Evolutionary conservation across 2,329 filamentous ascomycete species (phyloP).

Genomic region (Fusarium oligoseptatum): DNA sequence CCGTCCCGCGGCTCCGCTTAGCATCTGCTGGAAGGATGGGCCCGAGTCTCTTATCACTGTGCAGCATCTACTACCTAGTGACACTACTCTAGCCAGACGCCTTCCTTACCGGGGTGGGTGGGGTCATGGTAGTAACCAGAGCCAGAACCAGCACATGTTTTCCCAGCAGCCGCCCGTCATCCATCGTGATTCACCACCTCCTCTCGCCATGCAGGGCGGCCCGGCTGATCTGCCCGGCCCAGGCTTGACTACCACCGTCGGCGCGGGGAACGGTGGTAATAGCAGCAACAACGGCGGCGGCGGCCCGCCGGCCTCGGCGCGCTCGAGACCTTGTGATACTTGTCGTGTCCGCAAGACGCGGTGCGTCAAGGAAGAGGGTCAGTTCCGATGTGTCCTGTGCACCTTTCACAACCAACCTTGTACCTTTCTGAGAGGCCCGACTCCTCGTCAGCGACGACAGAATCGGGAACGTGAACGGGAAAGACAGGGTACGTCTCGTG

Average conservation of each 20-base stretch:
- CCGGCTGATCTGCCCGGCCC: conserved; percentile 32
- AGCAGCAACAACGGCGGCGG: conserved; percentile 2
- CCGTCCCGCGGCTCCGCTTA: conserved; percentile 28
- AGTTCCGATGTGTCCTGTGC: conserved; percentile 72
- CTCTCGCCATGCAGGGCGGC: conserved; percentile 32
- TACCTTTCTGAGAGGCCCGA: conserved; percentile 67
- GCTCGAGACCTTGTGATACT: conserved; percentile 69
- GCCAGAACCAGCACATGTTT: conserved; percentile 30
- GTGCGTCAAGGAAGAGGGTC: conserved; percentile 73
- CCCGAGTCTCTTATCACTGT: conserved; percentile 43
- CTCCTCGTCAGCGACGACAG: conserved; percentile 49
- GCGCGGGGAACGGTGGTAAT: neutral
- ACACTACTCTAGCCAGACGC: conserved; percentile 20
- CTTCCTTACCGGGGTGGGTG: conserved; percentile 27
- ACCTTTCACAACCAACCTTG: conserved; percentile 76
- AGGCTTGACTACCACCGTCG: conserved; percentile 19
- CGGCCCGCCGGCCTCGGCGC: conserved; percentile 20
- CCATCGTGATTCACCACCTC: conserved; percentile 36
- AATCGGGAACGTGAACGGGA: conserved; percentile 39
- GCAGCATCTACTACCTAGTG: conserved; percentile 35
- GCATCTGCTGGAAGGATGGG: conserved; percentile 37
- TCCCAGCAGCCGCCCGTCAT: conserved; percentile 36
- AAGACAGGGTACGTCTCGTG: conserved; percentile 30
- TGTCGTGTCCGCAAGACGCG: conserved; percentile 75
- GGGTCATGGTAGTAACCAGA: conserved; percentile 22